Conservation (phyloP, 495 filamentous ascomycete genomes). For the Parachaetomium inaequale region DNA sequence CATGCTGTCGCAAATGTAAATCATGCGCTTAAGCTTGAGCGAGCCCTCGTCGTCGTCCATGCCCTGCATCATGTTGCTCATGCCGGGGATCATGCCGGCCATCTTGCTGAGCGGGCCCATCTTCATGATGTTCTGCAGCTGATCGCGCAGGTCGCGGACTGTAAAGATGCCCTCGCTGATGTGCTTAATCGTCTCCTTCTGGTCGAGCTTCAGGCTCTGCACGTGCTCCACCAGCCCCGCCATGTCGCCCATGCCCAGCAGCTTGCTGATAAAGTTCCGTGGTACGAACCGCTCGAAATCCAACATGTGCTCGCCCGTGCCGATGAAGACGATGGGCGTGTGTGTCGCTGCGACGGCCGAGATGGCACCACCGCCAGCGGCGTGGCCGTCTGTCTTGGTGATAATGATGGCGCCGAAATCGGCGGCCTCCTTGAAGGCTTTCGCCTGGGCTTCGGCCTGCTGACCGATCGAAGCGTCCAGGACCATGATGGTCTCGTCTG, state of each 20-base stretch:
- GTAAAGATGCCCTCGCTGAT: conserved; percentile 96
- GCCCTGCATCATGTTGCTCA: conserved; percentile 85
- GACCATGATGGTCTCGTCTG: conserved; percentile 98
- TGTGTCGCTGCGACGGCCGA: conserved; percentile 96
- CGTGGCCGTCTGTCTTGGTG: conserved; percentile 96
- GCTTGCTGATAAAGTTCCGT: conserved; percentile 82
- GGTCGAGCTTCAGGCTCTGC: conserved; percentile 91
- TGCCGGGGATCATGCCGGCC: conserved; percentile 97
- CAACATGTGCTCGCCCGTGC: conserved; percentile 94
- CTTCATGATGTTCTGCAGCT: conserved; percentile 98
- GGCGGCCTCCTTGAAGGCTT: conserved; percentile 95
- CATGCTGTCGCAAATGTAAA: conserved; percentile 98
- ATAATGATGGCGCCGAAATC: conserved; percentile 99
- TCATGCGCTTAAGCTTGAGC: conserved; percentile 92
- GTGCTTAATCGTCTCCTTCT: conserved; percentile 99
- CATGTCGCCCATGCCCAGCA: conserved; percentile 97
- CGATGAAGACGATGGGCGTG: conserved; percentile 96
- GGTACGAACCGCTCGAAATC: conserved; percentile 92
- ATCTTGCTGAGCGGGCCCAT: conserved; percentile 98
- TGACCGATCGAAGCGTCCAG: conserved; percentile 96
- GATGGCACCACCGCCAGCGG: conserved; percentile 91
- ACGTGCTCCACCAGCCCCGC: conserved; percentile 94
- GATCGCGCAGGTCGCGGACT: conserved; percentile 88
- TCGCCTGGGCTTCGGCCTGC: conserved; percentile 86
- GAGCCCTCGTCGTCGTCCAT: conserved; percentile 96